These are phyloP conservation scores for Tetrastigma voinierianum DNA, from an alignment of 164 flowering plant species.

Conservation along the genomic window DNA sequence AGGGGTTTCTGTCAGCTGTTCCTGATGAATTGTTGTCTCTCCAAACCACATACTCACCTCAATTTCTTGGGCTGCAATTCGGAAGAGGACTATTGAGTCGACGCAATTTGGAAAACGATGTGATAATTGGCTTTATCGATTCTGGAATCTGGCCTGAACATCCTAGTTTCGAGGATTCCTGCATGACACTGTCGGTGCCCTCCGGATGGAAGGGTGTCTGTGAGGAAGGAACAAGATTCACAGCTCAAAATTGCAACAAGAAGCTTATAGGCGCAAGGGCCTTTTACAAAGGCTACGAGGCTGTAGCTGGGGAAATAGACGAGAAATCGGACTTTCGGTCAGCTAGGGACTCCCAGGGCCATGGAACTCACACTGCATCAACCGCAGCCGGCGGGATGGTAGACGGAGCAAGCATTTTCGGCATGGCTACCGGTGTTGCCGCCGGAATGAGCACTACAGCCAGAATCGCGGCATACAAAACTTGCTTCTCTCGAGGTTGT, in stretches of 20 bases:
- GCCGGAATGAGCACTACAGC: conserved; percentile 59
- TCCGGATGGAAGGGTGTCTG: conserved; percentile 69
- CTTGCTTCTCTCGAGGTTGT: conserved; percentile 54
- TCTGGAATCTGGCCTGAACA: conserved; percentile 89
- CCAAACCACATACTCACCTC: conserved; percentile 75
- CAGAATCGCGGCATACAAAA: conserved; percentile 73
- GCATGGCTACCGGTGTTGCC: conserved; percentile 65
- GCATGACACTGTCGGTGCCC: conserved; percentile 45
- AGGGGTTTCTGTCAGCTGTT: conserved; percentile 55
- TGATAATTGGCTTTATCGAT: conserved; percentile 71
- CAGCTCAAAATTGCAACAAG: conserved; percentile 51
- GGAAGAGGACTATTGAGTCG: conserved; percentile 62
- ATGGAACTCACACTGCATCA: conserved; percentile 86
- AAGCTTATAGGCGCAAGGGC: conserved; percentile 59
- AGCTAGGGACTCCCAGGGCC: conserved; percentile 62
- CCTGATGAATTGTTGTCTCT: conserved; percentile 50
- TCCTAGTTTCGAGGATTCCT: conserved; percentile 46
- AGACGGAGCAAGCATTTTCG: conserved; percentile 41
- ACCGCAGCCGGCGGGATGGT: conserved; percentile 68
- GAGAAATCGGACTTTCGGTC: conserved; percentile 49
- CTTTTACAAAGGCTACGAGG: conserved; percentile 55
- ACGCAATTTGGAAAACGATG: conserved; percentile 42
- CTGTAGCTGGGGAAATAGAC: conserved; percentile 37
- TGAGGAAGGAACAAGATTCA: conserved; percentile 46
- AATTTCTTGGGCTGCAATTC: conserved; percentile 60